These are phyloP conservation scores for Zangia roseola DNA, from an alignment of 768 basidiomycete genomes.

Conservation along the genomic window DNA sequence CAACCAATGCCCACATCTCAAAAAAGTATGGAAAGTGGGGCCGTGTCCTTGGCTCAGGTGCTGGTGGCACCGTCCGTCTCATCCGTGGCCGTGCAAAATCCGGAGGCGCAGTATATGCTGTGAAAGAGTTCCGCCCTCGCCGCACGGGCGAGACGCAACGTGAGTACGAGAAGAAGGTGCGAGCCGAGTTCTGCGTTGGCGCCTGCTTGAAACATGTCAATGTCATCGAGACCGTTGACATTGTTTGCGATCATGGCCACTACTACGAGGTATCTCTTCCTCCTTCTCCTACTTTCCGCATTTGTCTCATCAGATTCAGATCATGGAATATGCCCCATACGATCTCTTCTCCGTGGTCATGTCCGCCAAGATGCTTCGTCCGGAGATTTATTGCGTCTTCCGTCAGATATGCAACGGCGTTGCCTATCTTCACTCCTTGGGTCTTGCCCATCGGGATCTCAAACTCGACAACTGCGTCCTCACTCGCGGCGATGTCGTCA, in stretches of 20 bases:
- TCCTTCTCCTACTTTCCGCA: neutral
- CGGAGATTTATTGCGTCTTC: slow-evolving; percentile 99
- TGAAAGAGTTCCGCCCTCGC: slow-evolving; percentile 95
- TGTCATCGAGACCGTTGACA: slow-evolving; percentile 97
- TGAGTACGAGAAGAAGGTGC: slow-evolving; percentile 99
- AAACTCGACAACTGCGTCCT: slow-evolving; percentile 99
- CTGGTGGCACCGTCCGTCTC: slow-evolving; percentile 96
- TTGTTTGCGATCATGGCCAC: slow-evolving; percentile 95
- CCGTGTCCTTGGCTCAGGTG: slow-evolving; percentile 89
- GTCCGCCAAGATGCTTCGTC: slow-evolving; percentile 98
- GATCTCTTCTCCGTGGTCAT: slow-evolving; percentile 99
- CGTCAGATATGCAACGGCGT: slow-evolving; percentile 98
- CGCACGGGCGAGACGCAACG: slow-evolving; percentile 86
- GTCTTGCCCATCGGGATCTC: slow-evolving; percentile 96
- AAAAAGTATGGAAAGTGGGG: slow-evolving; percentile 99
- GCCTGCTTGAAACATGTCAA: slow-evolving; percentile 92
- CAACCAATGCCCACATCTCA: slow-evolving; percentile 86
- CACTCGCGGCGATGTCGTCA: slow-evolving; percentile 92
- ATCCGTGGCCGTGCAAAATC: slow-evolving; percentile 85
- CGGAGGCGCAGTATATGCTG: slow-evolving; percentile 86
- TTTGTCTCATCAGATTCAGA: slow-evolving; percentile 44
- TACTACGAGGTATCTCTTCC: slow-evolving; percentile 82
- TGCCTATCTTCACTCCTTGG: slow-evolving; percentile 96
- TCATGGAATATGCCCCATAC: slow-evolving; percentile 99
- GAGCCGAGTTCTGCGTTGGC: slow-evolving; percentile 98